Evolutionary conservation across 768 basidiomycete species (phyloP).

Genomic region (Gloeopeniophorella convolvens): DNA sequence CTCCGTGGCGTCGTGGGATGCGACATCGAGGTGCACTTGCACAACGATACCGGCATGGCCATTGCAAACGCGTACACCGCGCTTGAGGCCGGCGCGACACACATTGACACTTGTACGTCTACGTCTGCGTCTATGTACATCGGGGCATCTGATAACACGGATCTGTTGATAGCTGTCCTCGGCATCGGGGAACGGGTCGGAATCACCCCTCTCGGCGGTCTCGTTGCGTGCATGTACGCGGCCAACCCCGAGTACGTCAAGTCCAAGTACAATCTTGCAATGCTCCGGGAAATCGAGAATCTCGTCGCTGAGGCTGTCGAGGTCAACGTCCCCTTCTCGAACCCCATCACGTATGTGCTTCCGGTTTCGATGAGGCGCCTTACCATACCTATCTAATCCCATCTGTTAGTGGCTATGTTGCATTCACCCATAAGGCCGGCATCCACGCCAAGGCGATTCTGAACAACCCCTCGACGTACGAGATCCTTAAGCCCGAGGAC

Average conservation of each 20-base stretch:
- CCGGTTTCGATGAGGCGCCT: background rate
- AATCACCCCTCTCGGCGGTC: slow-evolving; percentile 95
- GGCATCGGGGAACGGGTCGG: slow-evolving; percentile 99
- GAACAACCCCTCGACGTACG: slow-evolving; percentile 98
- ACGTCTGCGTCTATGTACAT: background rate
- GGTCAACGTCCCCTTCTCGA: slow-evolving; percentile 96
- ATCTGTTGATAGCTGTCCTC: slow-evolving; percentile 62
- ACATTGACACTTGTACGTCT: slow-evolving; percentile 89
- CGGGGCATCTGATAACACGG: slow-evolving; percentile 12
- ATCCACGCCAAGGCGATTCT: slow-evolving; percentile 99
- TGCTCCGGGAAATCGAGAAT: slow-evolving; percentile 99
- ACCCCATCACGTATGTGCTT: slow-evolving; percentile 76
- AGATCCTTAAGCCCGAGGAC: slow-evolving; percentile 98
- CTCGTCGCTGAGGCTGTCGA: slow-evolving; percentile 98
- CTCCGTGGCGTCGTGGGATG: slow-evolving; percentile 93
- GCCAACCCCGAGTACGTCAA: slow-evolving; percentile 99
- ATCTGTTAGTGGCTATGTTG: slow-evolving; percentile 82
- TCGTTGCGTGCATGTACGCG: slow-evolving; percentile 94
- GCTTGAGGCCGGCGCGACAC: slow-evolving; percentile 97
- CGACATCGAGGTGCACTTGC: slow-evolving; percentile 97
- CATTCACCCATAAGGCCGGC: slow-evolving; percentile 99
- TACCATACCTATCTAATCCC: background rate
- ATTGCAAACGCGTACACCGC: slow-evolving; percentile 99
- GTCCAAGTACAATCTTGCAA: slow-evolving; percentile 94
- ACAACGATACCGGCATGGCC: slow-evolving; percentile 98